Evolutionary conservation across 2,329 filamentous ascomycete genomes (phyloP).

Genomic region (Aspergillus awamori): DNA sequence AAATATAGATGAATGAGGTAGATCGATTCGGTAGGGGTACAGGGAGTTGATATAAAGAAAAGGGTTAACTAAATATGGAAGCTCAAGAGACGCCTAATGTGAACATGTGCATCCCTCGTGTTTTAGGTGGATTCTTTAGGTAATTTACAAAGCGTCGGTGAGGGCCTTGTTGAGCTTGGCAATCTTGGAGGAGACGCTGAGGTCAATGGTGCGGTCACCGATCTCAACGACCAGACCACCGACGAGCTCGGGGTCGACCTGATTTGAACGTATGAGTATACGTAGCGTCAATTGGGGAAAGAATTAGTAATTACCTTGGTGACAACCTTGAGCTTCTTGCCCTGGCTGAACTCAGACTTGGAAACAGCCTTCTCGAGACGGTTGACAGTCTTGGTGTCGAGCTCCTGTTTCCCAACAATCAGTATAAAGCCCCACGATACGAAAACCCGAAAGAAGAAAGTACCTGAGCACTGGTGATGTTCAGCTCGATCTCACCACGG

Average conservation of each 20-base stretch:
- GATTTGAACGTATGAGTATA: conserved; percentile 1
- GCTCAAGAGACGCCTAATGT: background rate
- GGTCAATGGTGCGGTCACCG: conserved; percentile 96
- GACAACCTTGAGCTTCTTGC: conserved; percentile 98
- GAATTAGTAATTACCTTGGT: conserved; percentile 66
- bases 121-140: background rate
- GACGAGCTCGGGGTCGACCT: conserved; percentile 93
- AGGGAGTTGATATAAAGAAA: background rate
- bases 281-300: background rate
- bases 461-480: conserved; percentile 87
- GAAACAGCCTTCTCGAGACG: conserved; percentile 84
- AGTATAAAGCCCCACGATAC: no score
- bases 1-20: background rate
- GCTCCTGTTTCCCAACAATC: conserved; percentile 56
- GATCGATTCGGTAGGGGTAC: conserved; percentile 2
- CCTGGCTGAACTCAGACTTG: conserved; percentile 86
- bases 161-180: conserved; percentile 99
- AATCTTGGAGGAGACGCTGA: conserved; percentile 92
- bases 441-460: background rate
- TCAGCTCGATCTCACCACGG: conserved; percentile 90
- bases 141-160: conserved; percentile 88
- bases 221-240: conserved; percentile 95
- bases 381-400: conserved; percentile 82
- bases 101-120: background rate
- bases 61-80: background rate